A percentile compares a stretch with the other conserved stretches of the same genome.
Evolutionary conservation across 768 basidiomycete genomes (phyloP).

Genomic region (Trametes villosa): DNA sequence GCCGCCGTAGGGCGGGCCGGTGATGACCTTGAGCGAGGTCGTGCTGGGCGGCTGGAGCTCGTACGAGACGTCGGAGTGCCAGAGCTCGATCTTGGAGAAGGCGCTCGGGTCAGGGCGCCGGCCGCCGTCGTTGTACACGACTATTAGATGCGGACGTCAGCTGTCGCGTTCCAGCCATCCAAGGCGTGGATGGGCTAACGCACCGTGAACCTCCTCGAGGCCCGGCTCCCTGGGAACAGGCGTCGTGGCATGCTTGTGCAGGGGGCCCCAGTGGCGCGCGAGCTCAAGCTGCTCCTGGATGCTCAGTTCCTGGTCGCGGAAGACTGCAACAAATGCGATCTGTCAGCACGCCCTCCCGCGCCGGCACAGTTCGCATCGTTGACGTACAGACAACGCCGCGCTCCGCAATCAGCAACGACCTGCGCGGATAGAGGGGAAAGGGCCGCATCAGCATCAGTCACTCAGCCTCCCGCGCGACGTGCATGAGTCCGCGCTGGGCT

Average conservation of each 20-base stretch:
- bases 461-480: constrained; percentile 4
- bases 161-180: no score
- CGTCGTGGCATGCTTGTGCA: constrained; percentile 85
- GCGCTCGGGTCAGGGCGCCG: constrained; percentile 64
- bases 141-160: constrained; percentile 38
- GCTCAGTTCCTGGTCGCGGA: constrained; percentile 73
- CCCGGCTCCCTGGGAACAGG: constrained; percentile 72
- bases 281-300: constrained; percentile 75
- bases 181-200: no score
- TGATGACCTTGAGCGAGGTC: constrained; percentile 77
- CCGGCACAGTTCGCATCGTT: background rate
- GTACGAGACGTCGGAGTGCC: constrained; percentile 85
- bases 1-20: constrained; percentile 71
- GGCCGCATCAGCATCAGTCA: no score
- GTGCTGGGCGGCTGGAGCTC: constrained; percentile 82
- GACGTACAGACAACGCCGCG: constrained; percentile 74
- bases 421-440: no score
- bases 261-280: constrained; percentile 69
- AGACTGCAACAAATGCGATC: constrained; percentile 48
- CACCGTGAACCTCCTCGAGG: constrained; percentile 77
- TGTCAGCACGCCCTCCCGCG: background rate
- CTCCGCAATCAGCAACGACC: constrained; percentile 75
- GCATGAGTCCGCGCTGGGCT: background rate
- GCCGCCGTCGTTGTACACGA: constrained; percentile 72
- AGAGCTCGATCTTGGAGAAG: constrained; percentile 76